phyloP scores from a whole-genome alignment of 177 flowering plant genomes.

The Vitis hybrid region DNA sequence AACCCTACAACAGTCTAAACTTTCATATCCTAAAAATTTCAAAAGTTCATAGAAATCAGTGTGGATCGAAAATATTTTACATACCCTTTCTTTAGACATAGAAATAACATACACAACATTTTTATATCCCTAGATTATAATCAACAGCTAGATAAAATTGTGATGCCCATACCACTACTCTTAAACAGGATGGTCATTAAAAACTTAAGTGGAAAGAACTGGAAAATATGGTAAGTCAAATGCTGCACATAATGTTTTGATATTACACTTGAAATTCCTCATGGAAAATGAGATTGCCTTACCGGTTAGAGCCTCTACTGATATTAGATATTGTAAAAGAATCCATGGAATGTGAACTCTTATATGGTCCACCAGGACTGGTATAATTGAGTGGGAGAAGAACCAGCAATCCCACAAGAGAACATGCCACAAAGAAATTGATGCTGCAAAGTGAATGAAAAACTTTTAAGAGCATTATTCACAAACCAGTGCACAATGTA shows the following conservation, averaged over 20 bases:
- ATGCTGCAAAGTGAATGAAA: constrained; percentile 43
- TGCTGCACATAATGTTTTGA: background rate
- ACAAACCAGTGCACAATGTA: too few species aligned
- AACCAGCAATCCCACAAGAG: constrained; percentile 59
- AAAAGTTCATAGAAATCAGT: too few species aligned
- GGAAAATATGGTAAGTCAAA: background rate
- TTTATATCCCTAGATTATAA: background rate
- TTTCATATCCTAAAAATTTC: too few species aligned
- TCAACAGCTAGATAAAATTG: background rate
- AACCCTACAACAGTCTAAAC: too few species aligned
- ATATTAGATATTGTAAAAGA: constrained; percentile 77
- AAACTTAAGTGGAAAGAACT: background rate
- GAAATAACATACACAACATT: too few species aligned
- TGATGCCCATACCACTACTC: background rate
- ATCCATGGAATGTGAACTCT: constrained; percentile 47
- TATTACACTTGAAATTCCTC: background rate
- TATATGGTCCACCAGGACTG: constrained; percentile 29
- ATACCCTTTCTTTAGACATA: too few species aligned
- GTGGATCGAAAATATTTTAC: too few species aligned
- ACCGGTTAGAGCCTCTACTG: constrained; percentile 69
- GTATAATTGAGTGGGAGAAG: constrained; percentile 73
- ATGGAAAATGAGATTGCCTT: constrained; percentile 7
- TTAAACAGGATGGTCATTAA: background rate
- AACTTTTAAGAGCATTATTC: background rate
- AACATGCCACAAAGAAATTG: constrained; percentile 61